Conservation (phyloP, 202 grass and related monocot species). For the Carex sylvatica region DNA sequence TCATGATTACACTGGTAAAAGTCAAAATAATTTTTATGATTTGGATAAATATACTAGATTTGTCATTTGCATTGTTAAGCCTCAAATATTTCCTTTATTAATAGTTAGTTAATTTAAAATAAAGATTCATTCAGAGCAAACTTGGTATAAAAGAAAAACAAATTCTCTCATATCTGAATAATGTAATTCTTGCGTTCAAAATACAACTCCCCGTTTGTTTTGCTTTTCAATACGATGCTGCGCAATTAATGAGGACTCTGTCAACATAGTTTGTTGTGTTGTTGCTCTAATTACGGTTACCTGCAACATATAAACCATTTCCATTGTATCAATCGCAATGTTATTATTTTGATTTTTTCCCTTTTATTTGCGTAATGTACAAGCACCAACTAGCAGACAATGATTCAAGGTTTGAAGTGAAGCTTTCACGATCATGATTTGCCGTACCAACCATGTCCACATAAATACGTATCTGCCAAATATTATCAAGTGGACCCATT, state of each 20-base stretch:
- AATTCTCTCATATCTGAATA: too few species aligned
- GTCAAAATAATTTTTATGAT: too few species aligned
- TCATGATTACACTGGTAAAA: too few species aligned
- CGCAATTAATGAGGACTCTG: too few species aligned
- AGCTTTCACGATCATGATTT: not conserved
- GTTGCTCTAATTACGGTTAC: not conserved
- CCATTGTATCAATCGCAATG: not conserved
- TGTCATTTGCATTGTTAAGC: too few species aligned
- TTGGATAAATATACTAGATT: too few species aligned
- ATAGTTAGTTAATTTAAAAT: too few species aligned
- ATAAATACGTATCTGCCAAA: not conserved
- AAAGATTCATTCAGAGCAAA: too few species aligned
- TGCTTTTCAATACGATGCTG: not conserved
- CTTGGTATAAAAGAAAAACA: too few species aligned
- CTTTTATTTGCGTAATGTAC: not conserved
- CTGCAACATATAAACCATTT: not conserved
- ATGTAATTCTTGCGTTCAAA: too few species aligned
- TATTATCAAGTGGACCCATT: not conserved
- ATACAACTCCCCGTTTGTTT: not conserved
- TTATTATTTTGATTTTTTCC: not conserved
- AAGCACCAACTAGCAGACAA: not conserved
- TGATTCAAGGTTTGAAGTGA: constrained; percentile 11
- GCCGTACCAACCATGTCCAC: not conserved
- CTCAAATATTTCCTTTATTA: too few species aligned
- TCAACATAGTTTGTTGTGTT: not conserved